These are phyloP conservation scores for Leccinellum rugosiceps DNA, from an alignment of 768 basidiomycete genomes.

Conservation along the genomic window DNA sequence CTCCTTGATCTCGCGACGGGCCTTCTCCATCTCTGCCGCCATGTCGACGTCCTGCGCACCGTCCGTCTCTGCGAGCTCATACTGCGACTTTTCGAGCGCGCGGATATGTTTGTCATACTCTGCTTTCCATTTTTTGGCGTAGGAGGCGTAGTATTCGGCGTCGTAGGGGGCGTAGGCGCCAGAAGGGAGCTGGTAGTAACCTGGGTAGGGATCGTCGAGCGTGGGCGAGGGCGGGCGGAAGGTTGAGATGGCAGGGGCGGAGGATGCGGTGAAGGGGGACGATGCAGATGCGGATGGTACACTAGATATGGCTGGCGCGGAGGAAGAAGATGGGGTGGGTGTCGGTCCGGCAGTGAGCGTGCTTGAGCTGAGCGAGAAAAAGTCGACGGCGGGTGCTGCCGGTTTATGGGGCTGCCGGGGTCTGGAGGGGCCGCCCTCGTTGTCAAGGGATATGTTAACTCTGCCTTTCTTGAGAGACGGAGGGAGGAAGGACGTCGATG, in stretches of 20 bases:
- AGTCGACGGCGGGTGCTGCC: constrained; percentile 47
- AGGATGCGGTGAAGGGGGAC: constrained; percentile 52
- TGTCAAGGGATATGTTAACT: constrained; percentile 55
- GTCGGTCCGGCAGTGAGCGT: constrained; percentile 2
- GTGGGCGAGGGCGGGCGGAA: constrained; percentile 75
- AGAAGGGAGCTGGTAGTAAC: constrained; percentile 82
- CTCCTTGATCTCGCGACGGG: constrained; percentile 70
- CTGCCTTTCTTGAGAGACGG: constrained; percentile 57
- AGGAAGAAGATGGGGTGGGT: background rate
- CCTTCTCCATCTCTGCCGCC: constrained; percentile 71
- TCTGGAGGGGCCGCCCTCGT: constrained; percentile 18
- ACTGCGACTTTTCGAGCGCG: constrained; percentile 73
- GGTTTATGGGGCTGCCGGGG: constrained; percentile 3
- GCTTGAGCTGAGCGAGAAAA: constrained; percentile 61
- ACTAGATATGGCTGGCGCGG: constrained; percentile 13
- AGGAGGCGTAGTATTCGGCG: constrained; percentile 60
- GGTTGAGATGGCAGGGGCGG: constrained; percentile 66
- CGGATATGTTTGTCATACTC: constrained; percentile 73
- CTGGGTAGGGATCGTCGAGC: constrained; percentile 74
- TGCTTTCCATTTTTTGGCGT: constrained; percentile 68
- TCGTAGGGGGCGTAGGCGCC: constrained; percentile 80
- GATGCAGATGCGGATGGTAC: constrained; percentile 70
- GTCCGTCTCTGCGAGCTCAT: constrained; percentile 32
- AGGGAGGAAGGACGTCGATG: constrained; percentile 54
- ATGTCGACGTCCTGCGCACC: constrained; percentile 63